Conservation (phyloP, 2,329 filamentous ascomycete species). For the Trichoderma breve region DNA sequence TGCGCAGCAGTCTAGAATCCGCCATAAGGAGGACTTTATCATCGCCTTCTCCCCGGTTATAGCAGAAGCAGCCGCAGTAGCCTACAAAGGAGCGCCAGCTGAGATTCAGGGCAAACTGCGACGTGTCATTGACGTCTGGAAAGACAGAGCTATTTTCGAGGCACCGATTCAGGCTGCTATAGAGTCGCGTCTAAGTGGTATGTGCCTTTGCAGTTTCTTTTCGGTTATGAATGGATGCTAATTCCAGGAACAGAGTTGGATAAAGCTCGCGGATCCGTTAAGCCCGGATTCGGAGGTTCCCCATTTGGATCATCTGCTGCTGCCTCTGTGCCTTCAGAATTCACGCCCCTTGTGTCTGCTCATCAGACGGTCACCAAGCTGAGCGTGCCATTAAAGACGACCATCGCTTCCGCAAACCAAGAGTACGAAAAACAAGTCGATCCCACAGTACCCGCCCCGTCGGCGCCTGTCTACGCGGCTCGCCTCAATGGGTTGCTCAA, state of each 20-base stretch:
- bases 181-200: slow-evolving; percentile 77
- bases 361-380: slow-evolving; percentile 75
- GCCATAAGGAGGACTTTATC: slow-evolving; percentile 89
- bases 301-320: slow-evolving; percentile 54
- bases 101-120: slow-evolving; percentile 87
- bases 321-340: slow-evolving; percentile 67
- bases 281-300: slow-evolving; percentile 56
- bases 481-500: slow-evolving; percentile 87
- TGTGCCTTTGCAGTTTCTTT: slow-evolving; percentile 24
- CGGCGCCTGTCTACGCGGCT: slow-evolving; percentile 87
- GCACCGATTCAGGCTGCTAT: slow-evolving; percentile 74
- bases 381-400: slow-evolving; percentile 63
- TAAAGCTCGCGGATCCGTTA: slow-evolving; percentile 54
- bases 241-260: slow-evolving; percentile 55
- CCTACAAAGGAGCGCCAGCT: slow-evolving; percentile 82
- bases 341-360: slow-evolving; percentile 69
- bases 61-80: slow-evolving; percentile 82
- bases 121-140: slow-evolving; percentile 93
- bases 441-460: slow-evolving; percentile 64
- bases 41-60: slow-evolving; percentile 88
- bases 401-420: slow-evolving; percentile 67
- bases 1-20: slow-evolving; percentile 90
- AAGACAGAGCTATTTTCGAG: slow-evolving; percentile 81
- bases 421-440: slow-evolving; percentile 85
- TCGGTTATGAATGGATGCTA: slow-evolving; percentile 13